phyloP scores from a whole-genome alignment of 306 rosid species.

The Lathyrus aphaca region DNA sequence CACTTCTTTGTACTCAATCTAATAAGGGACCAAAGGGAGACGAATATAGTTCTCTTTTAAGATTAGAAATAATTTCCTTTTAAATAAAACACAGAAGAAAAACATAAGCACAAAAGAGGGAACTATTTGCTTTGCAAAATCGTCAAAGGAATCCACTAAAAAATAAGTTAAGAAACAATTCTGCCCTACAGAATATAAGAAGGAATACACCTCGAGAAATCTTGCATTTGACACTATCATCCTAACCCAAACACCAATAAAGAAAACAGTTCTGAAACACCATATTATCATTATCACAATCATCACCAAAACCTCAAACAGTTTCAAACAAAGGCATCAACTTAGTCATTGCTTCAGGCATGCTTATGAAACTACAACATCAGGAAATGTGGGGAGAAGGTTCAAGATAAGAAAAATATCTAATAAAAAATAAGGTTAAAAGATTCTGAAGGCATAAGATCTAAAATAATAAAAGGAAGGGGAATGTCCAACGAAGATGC shows the following conservation, averaged over 20 bases:
- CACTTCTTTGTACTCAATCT: conserved; percentile 12
- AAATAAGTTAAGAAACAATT: conserved; percentile 28
- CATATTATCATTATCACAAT: background rate
- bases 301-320: conserved; percentile 15
- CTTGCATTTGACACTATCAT: background rate
- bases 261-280: background rate
- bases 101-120: conserved; percentile 7
- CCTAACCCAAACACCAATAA: background rate
- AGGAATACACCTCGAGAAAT: background rate
- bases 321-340: background rate
- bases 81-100: conserved; percentile 17
- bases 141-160: background rate
- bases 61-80: conserved; percentile 13
- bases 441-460: no score
- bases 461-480: no score
- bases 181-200: background rate
- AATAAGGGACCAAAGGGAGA: conserved; percentile 11
- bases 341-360: background rate
- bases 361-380: background rate
- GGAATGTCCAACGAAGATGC: no score
- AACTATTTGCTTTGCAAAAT: conserved; percentile 16
- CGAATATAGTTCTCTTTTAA: conserved; percentile 10
- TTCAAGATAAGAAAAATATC: no score
- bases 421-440: no score
- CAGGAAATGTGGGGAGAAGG: background rate